Percentiles rank a stretch among this genome's conserved stretches.
phyloP scores from a whole-genome alignment of 768 basidiomycete species.

The Lactarius quietus region DNA sequence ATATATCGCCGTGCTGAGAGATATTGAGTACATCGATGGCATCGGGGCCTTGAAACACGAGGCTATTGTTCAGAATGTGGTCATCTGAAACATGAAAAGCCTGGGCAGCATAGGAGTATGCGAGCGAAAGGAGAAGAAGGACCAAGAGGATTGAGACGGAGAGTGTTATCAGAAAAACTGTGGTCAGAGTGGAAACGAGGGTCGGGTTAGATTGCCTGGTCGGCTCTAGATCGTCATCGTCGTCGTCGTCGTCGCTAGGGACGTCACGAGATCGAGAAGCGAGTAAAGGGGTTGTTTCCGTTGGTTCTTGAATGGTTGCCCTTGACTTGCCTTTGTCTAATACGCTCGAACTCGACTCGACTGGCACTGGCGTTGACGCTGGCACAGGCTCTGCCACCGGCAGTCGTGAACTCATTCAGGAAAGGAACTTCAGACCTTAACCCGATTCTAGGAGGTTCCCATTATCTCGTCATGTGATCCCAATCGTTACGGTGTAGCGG shows the following conservation, averaged over 20 bases:
- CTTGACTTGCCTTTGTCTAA: constrained; percentile 41
- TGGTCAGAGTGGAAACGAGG: constrained; percentile 36
- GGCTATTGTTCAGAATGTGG: constrained; percentile 50
- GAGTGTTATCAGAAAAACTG: constrained; percentile 58
- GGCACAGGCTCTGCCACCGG: background rate
- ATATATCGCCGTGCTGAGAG: constrained; percentile 54
- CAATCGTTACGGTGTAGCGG: too few relatives aligned
- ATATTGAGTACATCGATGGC: constrained; percentile 58
- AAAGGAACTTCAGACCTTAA: background rate
- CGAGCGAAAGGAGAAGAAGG: constrained; percentile 47
- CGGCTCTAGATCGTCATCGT: constrained; percentile 26
- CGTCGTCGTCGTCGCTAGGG: constrained; percentile 28
- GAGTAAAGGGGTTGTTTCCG: constrained; percentile 56
- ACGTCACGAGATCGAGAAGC: constrained; percentile 38
- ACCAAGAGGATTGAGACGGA: constrained; percentile 46
- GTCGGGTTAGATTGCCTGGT: constrained; percentile 28
- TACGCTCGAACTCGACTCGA: background rate
- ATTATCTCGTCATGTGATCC: background rate
- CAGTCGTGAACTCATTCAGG: background rate
- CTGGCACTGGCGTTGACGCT: background rate
- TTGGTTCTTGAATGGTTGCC: constrained; percentile 37
- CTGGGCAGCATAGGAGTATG: constrained; percentile 62
- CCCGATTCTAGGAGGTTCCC: background rate
- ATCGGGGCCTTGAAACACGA: constrained; percentile 60
- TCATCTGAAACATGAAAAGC: constrained; percentile 53